phyloP scores from a whole-genome alignment of 2,329 filamentous ascomycete genomes.

The Tolypocladium guangdongense region DNA sequence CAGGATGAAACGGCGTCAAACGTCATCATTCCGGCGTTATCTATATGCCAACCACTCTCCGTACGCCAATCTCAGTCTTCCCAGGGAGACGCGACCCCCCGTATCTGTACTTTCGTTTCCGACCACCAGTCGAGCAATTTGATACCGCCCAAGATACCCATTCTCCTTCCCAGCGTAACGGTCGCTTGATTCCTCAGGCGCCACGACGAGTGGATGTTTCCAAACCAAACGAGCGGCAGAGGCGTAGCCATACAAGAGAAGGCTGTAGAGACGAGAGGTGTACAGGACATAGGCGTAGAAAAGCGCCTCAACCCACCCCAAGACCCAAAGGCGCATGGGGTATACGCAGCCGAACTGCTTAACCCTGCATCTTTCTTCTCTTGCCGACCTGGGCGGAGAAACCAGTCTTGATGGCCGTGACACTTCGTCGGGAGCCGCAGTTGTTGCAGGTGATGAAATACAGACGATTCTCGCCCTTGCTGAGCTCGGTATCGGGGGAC shows the following conservation, averaged over 20 bases:
- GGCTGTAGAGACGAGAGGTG: neutral
- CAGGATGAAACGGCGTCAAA: slow-evolving; percentile 1
- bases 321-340: neutral
- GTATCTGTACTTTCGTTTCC: neutral
- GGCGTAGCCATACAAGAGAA: neutral
- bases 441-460: slow-evolving; percentile 96
- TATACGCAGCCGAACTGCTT: slow-evolving; percentile 24
- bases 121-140: neutral
- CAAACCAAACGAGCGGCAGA: neutral
- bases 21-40: slow-evolving; percentile 6
- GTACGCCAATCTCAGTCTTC: slow-evolving; percentile 1
- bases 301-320: neutral
- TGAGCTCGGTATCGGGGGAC: slow-evolving; percentile 87
- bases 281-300: neutral
- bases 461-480: slow-evolving; percentile 97
- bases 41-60: slow-evolving; percentile 2
- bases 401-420: slow-evolving; percentile 98
- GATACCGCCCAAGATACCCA: neutral
- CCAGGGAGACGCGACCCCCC: neutral
- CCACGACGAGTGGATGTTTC: neutral
- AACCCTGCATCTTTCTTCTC: slow-evolving; percentile 88
- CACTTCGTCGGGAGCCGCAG: slow-evolving; percentile 71
- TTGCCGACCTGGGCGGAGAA: slow-evolving; percentile 99
- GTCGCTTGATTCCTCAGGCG: neutral
- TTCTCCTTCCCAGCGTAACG: neutral